Base-by-base conservation (phyloP, 2,329 filamentous ascomycete genomes). In the Epichloe bromicola region DNA sequence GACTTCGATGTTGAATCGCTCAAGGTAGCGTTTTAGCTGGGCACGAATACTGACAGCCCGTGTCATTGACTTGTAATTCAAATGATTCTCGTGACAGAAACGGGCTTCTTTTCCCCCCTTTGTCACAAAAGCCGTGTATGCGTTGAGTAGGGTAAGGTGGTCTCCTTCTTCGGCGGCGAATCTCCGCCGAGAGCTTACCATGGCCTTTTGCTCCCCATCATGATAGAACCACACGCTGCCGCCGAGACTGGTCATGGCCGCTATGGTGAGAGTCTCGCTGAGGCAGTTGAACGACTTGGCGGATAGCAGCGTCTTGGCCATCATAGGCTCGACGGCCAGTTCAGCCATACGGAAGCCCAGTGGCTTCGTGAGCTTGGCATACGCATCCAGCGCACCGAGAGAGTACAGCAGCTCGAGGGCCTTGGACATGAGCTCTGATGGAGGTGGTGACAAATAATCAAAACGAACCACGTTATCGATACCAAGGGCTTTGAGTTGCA, bases 161-260 rank as follows among this genome's bases (percentile, higher is more conserved):
- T 98, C 93, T 1, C 93, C 93, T 70, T 97, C 90, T 54, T 94
- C 88, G 6, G 84, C 90, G 0, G 91, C 88, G 61, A 97, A 97
- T 60, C 85, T 87, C 46, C 87, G 78, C 45, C 86, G 76, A 30
- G 83, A 80, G 19, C 76, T 82, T 62, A 95, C 88, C 63, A 85
- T 79, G 48, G 75, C 73, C 60, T 85, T 89, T 60, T 85, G 86
- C 57, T 87, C 84, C 38, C 80, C 85, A 23, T 90, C 84, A 58
- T 88, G 83, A 34, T 85, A 78, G 55, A 95, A 80, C 84, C 88
- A 97, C 0, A 95, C 76, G 44, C 79, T 83, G 4, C 88, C 86
- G 54, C 90, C 86, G 0, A 95, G 72, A 55, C 84, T 93, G 36
- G 88, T 86, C 91, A 98, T 97, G 15, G 93, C 90, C 5, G 91